A percentile compares a stretch with the other conserved stretches of the same genome.
Conservation (phyloP, 2,329 filamentous ascomycete species). For the Colletotrichum truncatum region DNA sequence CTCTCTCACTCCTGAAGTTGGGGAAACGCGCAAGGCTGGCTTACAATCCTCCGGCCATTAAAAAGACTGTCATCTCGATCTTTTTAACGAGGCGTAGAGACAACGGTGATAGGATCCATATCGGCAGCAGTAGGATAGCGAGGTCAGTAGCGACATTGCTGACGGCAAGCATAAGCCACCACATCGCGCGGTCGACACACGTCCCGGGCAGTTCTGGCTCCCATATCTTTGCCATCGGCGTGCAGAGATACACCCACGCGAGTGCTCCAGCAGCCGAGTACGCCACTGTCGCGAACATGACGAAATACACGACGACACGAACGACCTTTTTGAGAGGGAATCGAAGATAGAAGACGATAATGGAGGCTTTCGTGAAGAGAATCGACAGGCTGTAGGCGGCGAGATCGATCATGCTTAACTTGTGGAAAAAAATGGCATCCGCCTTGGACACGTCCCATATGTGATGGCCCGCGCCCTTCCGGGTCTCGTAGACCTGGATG, state of each 20-base stretch:
- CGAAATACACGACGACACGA: not conserved
- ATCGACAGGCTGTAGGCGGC: slow-evolving; percentile 32
- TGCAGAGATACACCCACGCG: slow-evolving; percentile 22
- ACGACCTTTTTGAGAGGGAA: slow-evolving; percentile 19
- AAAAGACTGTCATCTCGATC: slow-evolving; percentile 26
- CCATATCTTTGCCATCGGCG: slow-evolving; percentile 27
- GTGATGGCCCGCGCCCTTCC: slow-evolving; percentile 19
- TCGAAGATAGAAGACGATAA: slow-evolving; percentile 34
- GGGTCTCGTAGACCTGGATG: slow-evolving; percentile 24
- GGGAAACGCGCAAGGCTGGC: not conserved
- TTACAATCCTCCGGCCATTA: slow-evolving; percentile 31
- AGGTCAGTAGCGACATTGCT: slow-evolving; percentile 31
- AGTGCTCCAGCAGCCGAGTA: slow-evolving; percentile 22
- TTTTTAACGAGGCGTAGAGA: slow-evolving; percentile 20
- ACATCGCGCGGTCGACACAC: slow-evolving; percentile 23
- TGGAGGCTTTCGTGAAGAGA: slow-evolving; percentile 34
- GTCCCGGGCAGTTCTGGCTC: not conserved
- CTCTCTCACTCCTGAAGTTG: rapidly evolving
- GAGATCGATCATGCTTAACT: slow-evolving; percentile 25
- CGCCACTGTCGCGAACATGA: slow-evolving; percentile 21
- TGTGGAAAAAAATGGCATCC: slow-evolving; percentile 15
- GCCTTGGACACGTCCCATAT: slow-evolving; percentile 17
- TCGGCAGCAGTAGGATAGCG: slow-evolving; percentile 30
- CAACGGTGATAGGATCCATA: slow-evolving; percentile 23
- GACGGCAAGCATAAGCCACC: slow-evolving; percentile 29